A percentile compares a stretch with the other conserved stretches of the same genome.
Conservation (phyloP, 75 land plant species). For the Gnetum montanum region DNA sequence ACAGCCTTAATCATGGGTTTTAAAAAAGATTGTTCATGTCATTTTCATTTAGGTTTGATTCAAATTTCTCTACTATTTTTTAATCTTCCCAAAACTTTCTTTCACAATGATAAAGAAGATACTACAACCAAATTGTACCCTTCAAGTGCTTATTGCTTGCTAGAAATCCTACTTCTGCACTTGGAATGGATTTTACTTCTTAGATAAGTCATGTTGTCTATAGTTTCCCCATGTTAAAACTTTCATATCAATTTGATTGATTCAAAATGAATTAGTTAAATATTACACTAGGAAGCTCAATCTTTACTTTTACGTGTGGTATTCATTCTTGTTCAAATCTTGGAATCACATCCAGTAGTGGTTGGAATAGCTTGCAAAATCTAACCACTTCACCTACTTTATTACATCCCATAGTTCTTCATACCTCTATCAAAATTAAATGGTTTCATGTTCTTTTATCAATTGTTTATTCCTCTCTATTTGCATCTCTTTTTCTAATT, state of each 20-base stretch:
- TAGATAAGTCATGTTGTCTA: too few species aligned
- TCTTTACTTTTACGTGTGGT: conserved; percentile 9
- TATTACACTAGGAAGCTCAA: neutral
- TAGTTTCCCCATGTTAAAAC: too few species aligned
- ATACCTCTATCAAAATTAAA: conserved; percentile 9
- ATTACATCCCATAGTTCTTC: conserved; percentile 1
- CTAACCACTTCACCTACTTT: conserved; percentile 7
- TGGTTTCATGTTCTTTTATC: conserved; percentile 1
- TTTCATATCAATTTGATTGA: neutral
- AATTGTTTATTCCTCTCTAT: conserved; percentile 8
- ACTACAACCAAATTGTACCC: neutral
- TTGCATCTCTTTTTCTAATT: conserved; percentile 8
- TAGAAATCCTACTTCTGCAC: too few species aligned
- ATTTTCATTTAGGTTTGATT: neutral
- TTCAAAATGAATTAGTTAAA: neutral
- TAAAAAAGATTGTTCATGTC: neutral
- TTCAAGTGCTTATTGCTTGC: too few species aligned
- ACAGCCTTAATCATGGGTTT: neutral
- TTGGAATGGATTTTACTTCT: too few species aligned
- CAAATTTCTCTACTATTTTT: neutral
- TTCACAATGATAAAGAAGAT: conserved; percentile 1
- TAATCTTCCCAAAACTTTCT: neutral
- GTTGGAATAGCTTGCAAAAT: conserved; percentile 1
- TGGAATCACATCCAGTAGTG: conserved; percentile 11
- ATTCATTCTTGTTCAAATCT: conserved; percentile 10